Evolutionary conservation across 2,329 filamentous ascomycete genomes (phyloP).

Genomic region (Alternaria atra): DNA sequence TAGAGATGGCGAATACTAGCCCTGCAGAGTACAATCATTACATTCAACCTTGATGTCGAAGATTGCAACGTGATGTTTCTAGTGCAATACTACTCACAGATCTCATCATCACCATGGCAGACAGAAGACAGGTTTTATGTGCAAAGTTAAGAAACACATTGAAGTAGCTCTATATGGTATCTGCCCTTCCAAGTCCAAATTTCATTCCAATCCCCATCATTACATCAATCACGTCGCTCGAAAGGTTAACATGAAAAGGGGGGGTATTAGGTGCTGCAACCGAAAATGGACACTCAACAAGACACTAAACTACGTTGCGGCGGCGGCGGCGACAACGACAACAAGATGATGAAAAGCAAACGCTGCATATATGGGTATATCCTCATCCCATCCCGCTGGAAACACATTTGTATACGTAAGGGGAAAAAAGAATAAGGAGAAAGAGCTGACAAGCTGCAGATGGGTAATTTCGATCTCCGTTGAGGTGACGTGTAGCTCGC

Average conservation of each 20-base stretch:
- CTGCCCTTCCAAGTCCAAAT: slow-evolving; percentile 2
- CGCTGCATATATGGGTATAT: slow-evolving; percentile 28
- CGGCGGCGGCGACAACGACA: background rate
- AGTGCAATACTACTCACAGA: background rate
- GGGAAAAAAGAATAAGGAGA: slow-evolving; percentile 15
- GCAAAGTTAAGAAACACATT: slow-evolving; percentile 2
- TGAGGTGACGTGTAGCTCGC: slow-evolving; percentile 49
- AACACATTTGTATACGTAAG: slow-evolving; percentile 27
- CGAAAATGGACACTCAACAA: slow-evolving; percentile 5
- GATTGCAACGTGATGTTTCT: background rate
- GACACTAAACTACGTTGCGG: slow-evolving; percentile 8
- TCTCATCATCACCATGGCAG: background rate
- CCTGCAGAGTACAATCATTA: background rate
- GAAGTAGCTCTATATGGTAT: slow-evolving; percentile 14
- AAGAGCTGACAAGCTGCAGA: background rate
- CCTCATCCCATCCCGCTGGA: slow-evolving; percentile 33
- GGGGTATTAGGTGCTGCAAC: slow-evolving; percentile 16
- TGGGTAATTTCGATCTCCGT: slow-evolving; percentile 31
- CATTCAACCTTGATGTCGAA: background rate
- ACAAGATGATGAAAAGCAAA: slow-evolving; percentile 6
- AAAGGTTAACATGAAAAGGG: slow-evolving; percentile 4
- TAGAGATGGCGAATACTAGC: background rate
- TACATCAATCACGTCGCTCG: slow-evolving; percentile 16
- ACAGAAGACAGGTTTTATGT: background rate
- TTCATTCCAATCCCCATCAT: slow-evolving; percentile 8